Base-by-base conservation (phyloP, 371 early-diverging fungal species). In the Gilbertella persicaria region DNA sequence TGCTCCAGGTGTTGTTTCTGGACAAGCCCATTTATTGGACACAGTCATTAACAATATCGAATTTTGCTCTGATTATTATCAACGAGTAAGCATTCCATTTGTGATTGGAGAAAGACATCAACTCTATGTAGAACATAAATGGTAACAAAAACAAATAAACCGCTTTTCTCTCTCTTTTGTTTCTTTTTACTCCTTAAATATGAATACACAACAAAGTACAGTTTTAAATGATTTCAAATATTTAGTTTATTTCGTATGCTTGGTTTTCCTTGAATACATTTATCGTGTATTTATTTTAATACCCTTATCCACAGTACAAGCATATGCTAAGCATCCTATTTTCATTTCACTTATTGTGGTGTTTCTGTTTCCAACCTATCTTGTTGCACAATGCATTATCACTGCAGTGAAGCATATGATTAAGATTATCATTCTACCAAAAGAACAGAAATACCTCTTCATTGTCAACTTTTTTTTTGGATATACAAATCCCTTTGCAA, bases 1-100 rank as follows among this genome's bases (percentile, higher is more conserved):
- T 41, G 78, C 79, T 0, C 78, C 83, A 3, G 88, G 89, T 10
- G 81, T 87, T 36, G 58, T 71, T 2, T 82, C 79, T 13, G 92
- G 89, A 12, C 87, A 89, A 45, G 89, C 92, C 0, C 90, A 90
- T 51, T 63, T 91, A 46, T 61, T 93, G 19, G 88, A 88, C 57
- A 80, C 80, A 4, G 77, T 93, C 24, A 87, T 92, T 46, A 80
- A 86, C 56, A 87, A 71, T 45, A 55, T 75, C 36, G 63, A 62
- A 39, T 25, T 66, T 3, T 67, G 49, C 40, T 45, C 62, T 4
- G 64, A 67, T 17, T 73, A 71, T 38, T 73, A 75, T 47, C 73
- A 69, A 43, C 46, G 47, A 17, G 70, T 62, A 9, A 70, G 62
- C 8, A 43, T 70, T n/a, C 71, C 71, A 1, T 75, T 70, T 51